Evolutionary conservation across 2,329 filamentous ascomycete genomes (phyloP).

Genomic region (Dactylellina leptospora): DNA sequence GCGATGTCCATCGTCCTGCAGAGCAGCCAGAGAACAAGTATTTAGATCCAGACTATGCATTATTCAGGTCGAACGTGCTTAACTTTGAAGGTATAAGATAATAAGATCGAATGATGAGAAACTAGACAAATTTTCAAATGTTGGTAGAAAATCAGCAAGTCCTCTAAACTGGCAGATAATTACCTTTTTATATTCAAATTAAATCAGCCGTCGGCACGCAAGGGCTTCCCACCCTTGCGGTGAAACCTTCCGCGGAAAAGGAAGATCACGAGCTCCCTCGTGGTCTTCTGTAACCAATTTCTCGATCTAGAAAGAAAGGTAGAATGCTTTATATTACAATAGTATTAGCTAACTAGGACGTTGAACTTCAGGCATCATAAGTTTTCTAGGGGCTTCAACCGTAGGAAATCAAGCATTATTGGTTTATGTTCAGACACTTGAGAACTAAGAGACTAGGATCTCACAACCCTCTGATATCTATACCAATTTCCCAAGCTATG

Average conservation of each 20-base stretch:
- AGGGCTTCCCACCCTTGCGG: neutral
- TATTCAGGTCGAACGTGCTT: neutral
- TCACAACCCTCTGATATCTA: too few species aligned
- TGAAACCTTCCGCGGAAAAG: neutral
- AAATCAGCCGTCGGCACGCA: too few species aligned
- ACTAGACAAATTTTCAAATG: neutral
- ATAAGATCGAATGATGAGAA: neutral
- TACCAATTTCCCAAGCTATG: too few species aligned
- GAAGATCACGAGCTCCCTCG: neutral
- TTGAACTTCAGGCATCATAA: neutral
- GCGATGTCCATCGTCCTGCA: conserved; percentile 63
- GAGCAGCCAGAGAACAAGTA: conserved; percentile 59
- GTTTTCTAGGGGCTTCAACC: too few species aligned
- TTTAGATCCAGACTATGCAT: conserved; percentile 53
- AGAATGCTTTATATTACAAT: too few species aligned
- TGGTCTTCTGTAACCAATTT: neutral
- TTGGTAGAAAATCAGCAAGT: neutral
- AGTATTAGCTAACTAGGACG: neutral
- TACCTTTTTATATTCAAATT: neutral
- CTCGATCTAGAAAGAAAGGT: too few species aligned
- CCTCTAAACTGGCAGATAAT: neutral
- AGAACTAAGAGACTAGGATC: too few species aligned
- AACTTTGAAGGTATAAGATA: neutral
- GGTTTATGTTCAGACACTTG: too few species aligned
- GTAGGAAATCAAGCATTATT: too few species aligned